Conservation (phyloP, 306 rosid genomes). For the Vicia villosa region DNA sequence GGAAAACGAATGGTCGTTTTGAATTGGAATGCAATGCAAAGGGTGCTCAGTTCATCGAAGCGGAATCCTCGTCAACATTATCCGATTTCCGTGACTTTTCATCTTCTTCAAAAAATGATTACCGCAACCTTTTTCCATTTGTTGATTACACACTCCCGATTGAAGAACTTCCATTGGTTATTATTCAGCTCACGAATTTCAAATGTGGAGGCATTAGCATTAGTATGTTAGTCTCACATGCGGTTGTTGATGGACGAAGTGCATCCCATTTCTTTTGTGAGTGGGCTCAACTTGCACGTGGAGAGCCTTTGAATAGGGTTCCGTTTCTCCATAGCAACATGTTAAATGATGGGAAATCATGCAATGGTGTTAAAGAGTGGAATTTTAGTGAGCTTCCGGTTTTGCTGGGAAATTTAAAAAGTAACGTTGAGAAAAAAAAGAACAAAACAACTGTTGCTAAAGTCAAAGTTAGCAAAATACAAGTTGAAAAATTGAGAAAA, state of each 20-base stretch:
- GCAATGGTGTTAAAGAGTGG: neutral
- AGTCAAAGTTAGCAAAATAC: constrained; percentile 45
- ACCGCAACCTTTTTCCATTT: constrained; percentile 29
- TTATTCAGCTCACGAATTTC: constrained; percentile 56
- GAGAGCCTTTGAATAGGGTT: constrained; percentile 34
- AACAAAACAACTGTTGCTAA: constrained; percentile 43
- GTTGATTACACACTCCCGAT: constrained; percentile 53
- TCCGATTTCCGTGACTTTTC: constrained; percentile 48
- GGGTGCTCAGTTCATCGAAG: constrained; percentile 53
- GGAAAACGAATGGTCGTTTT: constrained; percentile 49
- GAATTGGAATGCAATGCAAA: constrained; percentile 56
- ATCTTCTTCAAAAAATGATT: constrained; percentile 12
- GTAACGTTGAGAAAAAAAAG: constrained; percentile 43
- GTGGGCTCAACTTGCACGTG: constrained; percentile 58
- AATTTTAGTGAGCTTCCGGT: constrained; percentile 37
- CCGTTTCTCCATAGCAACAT: constrained; percentile 47
- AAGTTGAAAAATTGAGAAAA: constrained; percentile 47
- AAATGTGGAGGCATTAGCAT: constrained; percentile 58
- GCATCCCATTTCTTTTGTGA: constrained; percentile 45
- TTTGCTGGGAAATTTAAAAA: constrained; percentile 1
- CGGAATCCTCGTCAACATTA: constrained; percentile 40
- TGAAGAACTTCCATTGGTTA: constrained; percentile 49
- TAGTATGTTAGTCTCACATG: constrained; percentile 43
- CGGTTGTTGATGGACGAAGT: constrained; percentile 54
- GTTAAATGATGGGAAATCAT: neutral